Evolutionary conservation across 2,329 filamentous ascomycete genomes (phyloP), one percentile per base, ranked within the genome.

Genomic region (Pyrenochaeta sp.): DNA sequence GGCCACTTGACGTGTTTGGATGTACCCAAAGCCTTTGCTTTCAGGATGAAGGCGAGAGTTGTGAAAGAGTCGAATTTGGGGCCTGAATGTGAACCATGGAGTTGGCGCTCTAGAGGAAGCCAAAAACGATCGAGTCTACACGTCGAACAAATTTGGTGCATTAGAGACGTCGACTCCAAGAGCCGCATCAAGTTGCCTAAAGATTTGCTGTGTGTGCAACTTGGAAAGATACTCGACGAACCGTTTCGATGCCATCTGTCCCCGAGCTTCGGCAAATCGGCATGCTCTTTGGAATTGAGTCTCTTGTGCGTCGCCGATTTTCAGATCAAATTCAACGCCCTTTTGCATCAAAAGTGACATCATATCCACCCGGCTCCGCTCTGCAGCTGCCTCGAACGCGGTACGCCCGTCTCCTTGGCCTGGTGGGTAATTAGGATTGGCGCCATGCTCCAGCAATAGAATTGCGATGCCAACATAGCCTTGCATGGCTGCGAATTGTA

Each of bases 341-440:
- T 17, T 30, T n/a, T 20, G 11, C 18, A 45, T 37, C 41, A 53
- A 31, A 4, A 53, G 23, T 17, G n/a, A 27, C 18, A 56, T 31
- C 29, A 35, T 49, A n/a, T 53, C 54, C 4, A 46, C 4, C 30
- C 17, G 54, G 6, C 33, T 41, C 44, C 45, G 45, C 23, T 56
- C 53, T 36, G 49, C 49, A 35, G 53, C 49, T 20, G 32, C 53
- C 18, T 56, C 53, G 20, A 56, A 41, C 1, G 53, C 53, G 2
- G 53, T 56, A 7, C 53, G 15, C 0, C 53, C 53, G 12, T 44
- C 0, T 4, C 47, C 48, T 2, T 35, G 15, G 7, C 49, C 44
- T 10, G 52, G 48, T 18, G 40, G 43, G 33, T 37, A 30, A 21
- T 49, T 43, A 3, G 41, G 18, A 42, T 56, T 29, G 6, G 44